A percentile compares a stretch with the other conserved stretches of the same genome.
Conservation (phyloP, 306 rosid genomes). For the Trifolium pratense region DNA sequence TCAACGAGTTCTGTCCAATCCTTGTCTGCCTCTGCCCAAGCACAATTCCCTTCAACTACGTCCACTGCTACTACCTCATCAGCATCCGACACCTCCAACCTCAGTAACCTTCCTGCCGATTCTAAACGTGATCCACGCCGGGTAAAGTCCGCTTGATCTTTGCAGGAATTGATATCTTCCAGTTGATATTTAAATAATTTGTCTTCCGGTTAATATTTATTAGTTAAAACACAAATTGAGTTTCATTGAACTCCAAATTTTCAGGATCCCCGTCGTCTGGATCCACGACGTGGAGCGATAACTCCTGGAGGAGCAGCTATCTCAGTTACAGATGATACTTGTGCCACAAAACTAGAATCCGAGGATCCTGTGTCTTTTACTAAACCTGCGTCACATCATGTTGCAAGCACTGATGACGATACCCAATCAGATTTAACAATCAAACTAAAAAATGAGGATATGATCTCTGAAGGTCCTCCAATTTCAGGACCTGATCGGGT, state of each 20-base stretch:
- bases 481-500: slow-evolving; percentile 52
- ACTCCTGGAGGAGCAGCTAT: slow-evolving; percentile 54
- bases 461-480: slow-evolving; percentile 52
- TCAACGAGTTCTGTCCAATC: slow-evolving; percentile 67
- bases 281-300: slow-evolving; percentile 77
- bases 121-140: slow-evolving; percentile 94
- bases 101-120: slow-evolving; percentile 66
- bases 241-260: slow-evolving; percentile 42
- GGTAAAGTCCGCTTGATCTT: slow-evolving; percentile 57
- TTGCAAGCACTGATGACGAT: slow-evolving; percentile 46
- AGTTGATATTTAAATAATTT: slow-evolving; percentile 21
- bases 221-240: slow-evolving; percentile 23
- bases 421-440: slow-evolving; percentile 49
- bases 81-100: slow-evolving; percentile 56
- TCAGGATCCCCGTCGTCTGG: slow-evolving; percentile 98
- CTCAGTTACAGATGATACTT: slow-evolving; percentile 59
- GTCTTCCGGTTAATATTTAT: slow-evolving; percentile 22
- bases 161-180: slow-evolving; percentile 25
- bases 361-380: slow-evolving; percentile 57
- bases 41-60: slow-evolving; percentile 52
- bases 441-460: slow-evolving; percentile 59
- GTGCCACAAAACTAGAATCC: slow-evolving; percentile 54
- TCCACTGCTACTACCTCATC: slow-evolving; percentile 50
- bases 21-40: slow-evolving; percentile 57
- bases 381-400: slow-evolving; percentile 60